Evolutionary conservation across 352 stramenopile genomes (phyloP), one percentile per base, ranked within the genome.

Genomic region (Globisporangium recalcitrans): DNA sequence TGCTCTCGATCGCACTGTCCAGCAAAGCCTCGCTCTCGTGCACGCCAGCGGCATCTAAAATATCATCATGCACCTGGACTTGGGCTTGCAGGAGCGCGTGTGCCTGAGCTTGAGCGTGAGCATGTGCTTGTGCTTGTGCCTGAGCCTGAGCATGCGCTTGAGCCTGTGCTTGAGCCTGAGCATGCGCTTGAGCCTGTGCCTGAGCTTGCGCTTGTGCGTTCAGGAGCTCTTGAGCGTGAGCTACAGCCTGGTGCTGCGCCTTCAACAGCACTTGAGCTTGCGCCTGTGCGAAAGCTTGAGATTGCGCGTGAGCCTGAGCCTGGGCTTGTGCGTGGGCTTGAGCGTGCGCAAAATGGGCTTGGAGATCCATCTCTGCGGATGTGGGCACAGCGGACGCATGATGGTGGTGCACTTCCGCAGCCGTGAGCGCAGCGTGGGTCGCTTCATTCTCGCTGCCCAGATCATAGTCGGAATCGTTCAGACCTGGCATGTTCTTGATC

Each of bases 401-500:
- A 2, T 63, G 32, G 27, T 34, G 36, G 3, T 64, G 52, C 22
- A 53, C 56, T 40, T 65, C 26, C 60, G 62, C 21, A 63, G 42
- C 24, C 46, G 61, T 16, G 58, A 54, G 13, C 9, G 46, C 52
- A 64, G 58, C 14, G 31, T 52, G n/a, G 11, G 63, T 34, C 34
- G 21, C 24, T 31, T 57, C 44, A 27, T 4, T 21, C 26, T 71
- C 64, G 19, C 73, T 61, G 2, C 66, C 65, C 19, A 89, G 59
- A 21, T 89, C 80, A 49, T 85, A 87, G 58, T 87, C 78, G 16
- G 78, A 71, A n/a, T 88, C 77, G 52, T 81, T 65, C n/a, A 89
- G 63, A 32, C 64, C 47, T 0, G 62, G 70, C 64, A 90, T 72
- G 60, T 70, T 68, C 62, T 90, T 88, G 46, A 80, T 73, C 11